phyloP scores from a whole-genome alignment of 208 protist genomes.

The Porcisia hertigi region DNA sequence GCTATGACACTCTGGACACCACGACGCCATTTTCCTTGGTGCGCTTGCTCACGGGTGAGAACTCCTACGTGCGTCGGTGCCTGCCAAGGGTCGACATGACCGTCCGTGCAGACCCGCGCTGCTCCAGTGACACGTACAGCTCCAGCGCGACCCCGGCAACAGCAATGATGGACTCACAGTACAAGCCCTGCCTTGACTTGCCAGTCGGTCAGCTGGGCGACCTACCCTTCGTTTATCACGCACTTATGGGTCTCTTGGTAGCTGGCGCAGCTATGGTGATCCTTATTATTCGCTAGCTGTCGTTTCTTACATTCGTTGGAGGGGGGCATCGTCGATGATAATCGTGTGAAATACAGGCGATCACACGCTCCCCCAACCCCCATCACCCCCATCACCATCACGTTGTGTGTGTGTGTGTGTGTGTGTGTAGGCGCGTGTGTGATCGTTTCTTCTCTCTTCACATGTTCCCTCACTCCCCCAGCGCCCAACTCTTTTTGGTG shows the following conservation, averaged over 20 bases:
- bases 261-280: constrained; percentile 49
- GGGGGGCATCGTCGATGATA: no score
- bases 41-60: constrained; percentile 42
- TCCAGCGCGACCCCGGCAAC: constrained; percentile 4
- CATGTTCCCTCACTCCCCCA: no score
- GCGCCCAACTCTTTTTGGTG: no score
- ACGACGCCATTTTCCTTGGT: constrained; percentile 39
- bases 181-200: constrained; percentile 42
- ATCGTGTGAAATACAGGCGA: no score
- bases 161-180: not conserved
- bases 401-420: no score
- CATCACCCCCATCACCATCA: no score
- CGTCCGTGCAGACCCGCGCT: constrained; percentile 19
- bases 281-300: constrained; percentile 19
- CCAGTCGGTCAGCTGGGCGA: constrained; percentile 61
- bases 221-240: constrained; percentile 58
- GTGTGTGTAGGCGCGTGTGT: no score
- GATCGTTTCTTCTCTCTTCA: no score
- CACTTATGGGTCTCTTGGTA: constrained; percentile 56
- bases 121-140: constrained; percentile 4
- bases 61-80: constrained; percentile 54
- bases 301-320: not conserved
- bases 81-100: constrained; percentile 36
- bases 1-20: constrained; percentile 68
- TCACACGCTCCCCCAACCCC: no score